Percentiles rank a stretch among this genome's conserved stretches.
Conservation (phyloP, 768 basidiomycete genomes). For the Amyloporia xantha region DNA sequence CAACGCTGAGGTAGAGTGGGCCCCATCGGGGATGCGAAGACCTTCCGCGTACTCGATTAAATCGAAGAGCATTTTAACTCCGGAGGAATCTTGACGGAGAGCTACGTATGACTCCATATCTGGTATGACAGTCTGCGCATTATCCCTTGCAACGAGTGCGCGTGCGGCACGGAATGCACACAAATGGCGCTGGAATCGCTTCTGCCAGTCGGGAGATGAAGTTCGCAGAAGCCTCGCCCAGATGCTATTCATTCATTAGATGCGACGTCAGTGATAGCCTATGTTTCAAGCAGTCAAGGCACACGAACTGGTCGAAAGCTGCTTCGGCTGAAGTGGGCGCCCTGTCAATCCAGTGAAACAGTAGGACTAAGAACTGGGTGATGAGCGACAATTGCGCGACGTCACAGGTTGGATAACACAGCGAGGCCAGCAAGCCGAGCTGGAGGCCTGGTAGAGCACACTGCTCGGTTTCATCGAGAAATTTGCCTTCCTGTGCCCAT, state of each 20-base stretch:
- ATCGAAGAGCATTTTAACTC: slow-evolving; percentile 42
- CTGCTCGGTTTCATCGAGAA: slow-evolving; percentile 14
- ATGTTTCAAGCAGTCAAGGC: not conserved
- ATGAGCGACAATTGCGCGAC: slow-evolving; percentile 46
- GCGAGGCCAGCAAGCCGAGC: slow-evolving; percentile 47
- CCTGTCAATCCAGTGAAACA: slow-evolving; percentile 14
- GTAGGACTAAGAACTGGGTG: slow-evolving; percentile 24
- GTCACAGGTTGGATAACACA: slow-evolving; percentile 56
- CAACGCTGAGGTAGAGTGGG: slow-evolving; percentile 23
- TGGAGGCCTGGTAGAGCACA: slow-evolving; percentile 25
- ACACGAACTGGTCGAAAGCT: slow-evolving; percentile 16
- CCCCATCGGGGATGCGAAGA: slow-evolving; percentile 30
- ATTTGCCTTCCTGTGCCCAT: slow-evolving; percentile 16
- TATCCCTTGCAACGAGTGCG: slow-evolving; percentile 21
- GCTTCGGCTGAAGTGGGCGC: slow-evolving; percentile 10
- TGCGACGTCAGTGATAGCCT: not conserved
- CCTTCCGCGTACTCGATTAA: slow-evolving; percentile 48
- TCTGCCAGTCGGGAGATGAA: slow-evolving; percentile 33
- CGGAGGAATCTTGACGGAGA: slow-evolving; percentile 41
- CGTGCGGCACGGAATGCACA: slow-evolving; percentile 29
- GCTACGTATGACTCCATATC: slow-evolving; percentile 42
- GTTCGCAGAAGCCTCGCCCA: slow-evolving; percentile 31
- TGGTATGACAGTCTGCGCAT: slow-evolving; percentile 25
- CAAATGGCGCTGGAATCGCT: slow-evolving; percentile 34
- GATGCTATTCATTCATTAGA: slow-evolving; percentile 32